phyloP scores from a whole-genome alignment of 139 green algal genomes.

The Chlamydomonas urium region DNA sequence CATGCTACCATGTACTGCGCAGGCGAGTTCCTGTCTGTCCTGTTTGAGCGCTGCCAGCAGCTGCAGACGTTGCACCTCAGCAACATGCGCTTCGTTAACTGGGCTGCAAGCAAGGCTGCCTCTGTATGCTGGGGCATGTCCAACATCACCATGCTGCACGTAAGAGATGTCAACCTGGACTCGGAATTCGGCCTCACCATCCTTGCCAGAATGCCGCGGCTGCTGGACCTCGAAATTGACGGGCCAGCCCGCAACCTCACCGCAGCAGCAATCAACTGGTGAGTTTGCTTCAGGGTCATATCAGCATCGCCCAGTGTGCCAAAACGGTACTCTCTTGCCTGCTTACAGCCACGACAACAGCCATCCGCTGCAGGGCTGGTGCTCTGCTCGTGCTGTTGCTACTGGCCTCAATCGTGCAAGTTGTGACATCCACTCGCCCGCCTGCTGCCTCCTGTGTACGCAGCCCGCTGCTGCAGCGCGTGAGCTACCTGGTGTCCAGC shows the following conservation, averaged over 20 bases:
- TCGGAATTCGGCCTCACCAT: conserved; percentile 39
- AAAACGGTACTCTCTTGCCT: no score
- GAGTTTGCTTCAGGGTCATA: neutral
- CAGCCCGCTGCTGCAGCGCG: conserved; percentile 36
- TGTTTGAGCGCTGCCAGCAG: conserved; percentile 33
- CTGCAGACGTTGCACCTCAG: conserved; percentile 39
- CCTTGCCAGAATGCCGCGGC: conserved; percentile 20
- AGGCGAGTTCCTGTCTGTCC: conserved; percentile 37
- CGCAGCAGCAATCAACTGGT: conserved; percentile 28
- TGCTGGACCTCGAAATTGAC: conserved; percentile 48
- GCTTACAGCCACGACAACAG: no score
- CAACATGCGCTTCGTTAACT: conserved; percentile 36
- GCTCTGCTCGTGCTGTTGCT: no score
- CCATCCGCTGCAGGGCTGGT: no score
- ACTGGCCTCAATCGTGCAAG: neutral
- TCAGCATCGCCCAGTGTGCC: neutral
- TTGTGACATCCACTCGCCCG: no score
- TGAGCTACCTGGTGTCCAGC: conserved; percentile 37
- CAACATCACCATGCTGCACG: conserved; percentile 29
- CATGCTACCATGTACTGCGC: no score
- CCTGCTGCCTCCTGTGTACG: no score
- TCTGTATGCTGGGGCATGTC: no score
- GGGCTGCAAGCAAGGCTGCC: conserved; percentile 29
- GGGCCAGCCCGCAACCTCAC: conserved; percentile 47
- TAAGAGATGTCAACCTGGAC: conserved; percentile 28